phyloP scores from a whole-genome alignment of 2,329 filamentous ascomycete species.

The Pestalotiopsis sp. region DNA sequence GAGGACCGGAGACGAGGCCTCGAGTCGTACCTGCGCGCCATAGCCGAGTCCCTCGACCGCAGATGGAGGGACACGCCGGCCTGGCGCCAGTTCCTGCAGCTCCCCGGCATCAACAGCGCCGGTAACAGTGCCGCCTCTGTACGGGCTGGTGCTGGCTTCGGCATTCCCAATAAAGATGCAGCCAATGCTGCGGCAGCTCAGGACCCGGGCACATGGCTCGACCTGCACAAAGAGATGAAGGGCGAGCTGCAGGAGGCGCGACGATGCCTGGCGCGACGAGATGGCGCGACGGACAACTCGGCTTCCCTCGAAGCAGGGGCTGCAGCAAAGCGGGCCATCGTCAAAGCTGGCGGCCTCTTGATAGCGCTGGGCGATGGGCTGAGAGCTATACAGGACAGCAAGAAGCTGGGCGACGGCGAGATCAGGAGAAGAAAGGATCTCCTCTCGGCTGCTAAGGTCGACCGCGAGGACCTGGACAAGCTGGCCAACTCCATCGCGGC shows the following conservation, averaged over 20 bases:
- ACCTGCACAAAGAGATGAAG: slow-evolving; percentile 76
- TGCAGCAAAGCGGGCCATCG: slow-evolving; percentile 73
- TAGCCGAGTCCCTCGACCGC: slow-evolving; percentile 73
- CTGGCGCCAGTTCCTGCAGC: slow-evolving; percentile 75
- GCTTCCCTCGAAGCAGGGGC: slow-evolving; percentile 64
- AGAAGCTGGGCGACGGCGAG: slow-evolving; percentile 72
- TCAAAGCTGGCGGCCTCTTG: slow-evolving; percentile 68
- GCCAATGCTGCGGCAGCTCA: slow-evolving; percentile 46
- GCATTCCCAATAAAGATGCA: slow-evolving; percentile 32
- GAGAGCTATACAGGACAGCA: slow-evolving; percentile 54
- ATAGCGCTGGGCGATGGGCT: slow-evolving; percentile 68
- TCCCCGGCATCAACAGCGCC: slow-evolving; percentile 57
- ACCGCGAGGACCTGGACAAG: slow-evolving; percentile 76
- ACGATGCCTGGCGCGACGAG: slow-evolving; percentile 67
- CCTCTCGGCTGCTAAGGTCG: slow-evolving; percentile 69
- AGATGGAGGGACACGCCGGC: slow-evolving; percentile 74
- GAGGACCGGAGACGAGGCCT: slow-evolving; percentile 70
- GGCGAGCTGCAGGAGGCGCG: slow-evolving; percentile 68
- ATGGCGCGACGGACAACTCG: slow-evolving; percentile 56
- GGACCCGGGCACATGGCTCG: slow-evolving; percentile 74
- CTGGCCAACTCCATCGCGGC: slow-evolving; percentile 59
- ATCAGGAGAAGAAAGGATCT: slow-evolving; percentile 72
- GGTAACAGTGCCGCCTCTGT: slow-evolving; percentile 52
- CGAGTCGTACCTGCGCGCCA: slow-evolving; percentile 71
- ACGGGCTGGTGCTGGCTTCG: slow-evolving; percentile 43